These are phyloP conservation scores for Protea cynaroides DNA, from an alignment of 164 flowering plant genomes.

Conservation along the genomic window DNA sequence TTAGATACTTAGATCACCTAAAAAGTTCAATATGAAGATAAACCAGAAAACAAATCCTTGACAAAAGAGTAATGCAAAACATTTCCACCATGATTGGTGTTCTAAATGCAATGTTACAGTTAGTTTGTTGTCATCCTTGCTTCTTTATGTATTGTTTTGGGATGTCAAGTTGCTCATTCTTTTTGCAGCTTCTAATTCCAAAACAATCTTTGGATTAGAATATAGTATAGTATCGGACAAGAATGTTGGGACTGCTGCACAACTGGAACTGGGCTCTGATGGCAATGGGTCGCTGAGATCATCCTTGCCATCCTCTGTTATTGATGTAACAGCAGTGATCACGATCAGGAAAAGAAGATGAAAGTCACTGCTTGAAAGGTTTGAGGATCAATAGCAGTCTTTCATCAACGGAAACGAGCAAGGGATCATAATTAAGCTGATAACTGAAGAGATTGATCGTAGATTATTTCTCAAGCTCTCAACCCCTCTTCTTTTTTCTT, in stretches of 20 bases:
- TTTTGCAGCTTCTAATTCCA: no score
- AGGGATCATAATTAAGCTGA: slow-evolving; percentile 65
- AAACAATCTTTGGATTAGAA: no score
- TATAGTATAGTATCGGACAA: no score
- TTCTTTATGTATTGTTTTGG: no score
- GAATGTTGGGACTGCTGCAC: slow-evolving; percentile 18
- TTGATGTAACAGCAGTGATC: slow-evolving; percentile 59
- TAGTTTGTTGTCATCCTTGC: no score
- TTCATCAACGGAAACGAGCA: slow-evolving; percentile 69
- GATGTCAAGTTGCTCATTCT: no score
- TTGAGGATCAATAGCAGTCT: slow-evolving; percentile 61
- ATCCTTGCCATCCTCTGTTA: slow-evolving; percentile 12
- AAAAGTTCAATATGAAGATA: no score
- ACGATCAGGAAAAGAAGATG: slow-evolving; percentile 73
- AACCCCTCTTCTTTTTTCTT: not conserved
- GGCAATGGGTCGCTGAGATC: slow-evolving; percentile 18
- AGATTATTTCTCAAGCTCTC: slow-evolving; percentile 25
- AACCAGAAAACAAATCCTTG: no score
- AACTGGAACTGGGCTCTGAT: slow-evolving; percentile 13
- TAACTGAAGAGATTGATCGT: slow-evolving; percentile 78
- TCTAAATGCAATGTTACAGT: no score
- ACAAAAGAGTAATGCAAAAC: no score
- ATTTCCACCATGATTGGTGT: no score
- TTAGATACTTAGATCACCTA: no score
- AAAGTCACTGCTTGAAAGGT: slow-evolving; percentile 53